phyloP scores from a whole-genome alignment of 768 basidiomycete species.

The Lactifluus echinatus region DNA sequence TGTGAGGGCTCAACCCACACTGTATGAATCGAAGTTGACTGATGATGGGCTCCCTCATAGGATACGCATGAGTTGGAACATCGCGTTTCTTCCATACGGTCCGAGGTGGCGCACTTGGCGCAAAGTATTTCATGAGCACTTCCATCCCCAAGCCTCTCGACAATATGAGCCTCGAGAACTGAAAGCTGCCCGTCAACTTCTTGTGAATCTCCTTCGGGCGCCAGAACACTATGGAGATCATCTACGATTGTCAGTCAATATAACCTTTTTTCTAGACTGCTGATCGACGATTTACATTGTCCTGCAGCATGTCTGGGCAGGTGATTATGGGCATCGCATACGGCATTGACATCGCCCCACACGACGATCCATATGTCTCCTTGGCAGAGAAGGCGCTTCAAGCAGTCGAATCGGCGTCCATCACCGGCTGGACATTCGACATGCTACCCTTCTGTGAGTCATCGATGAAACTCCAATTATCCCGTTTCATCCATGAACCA shows the following conservation, averaged over 20 bases:
- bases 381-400: slow-evolving; percentile 19
- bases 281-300: slow-evolving; percentile 6
- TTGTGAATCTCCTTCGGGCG: slow-evolving; percentile 9
- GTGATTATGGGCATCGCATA: slow-evolving; percentile 22
- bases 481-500: neutral
- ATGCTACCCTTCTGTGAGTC: slow-evolving; percentile 18
- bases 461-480: neutral
- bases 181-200: slow-evolving; percentile 12
- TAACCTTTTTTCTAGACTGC: neutral
- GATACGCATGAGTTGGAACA: slow-evolving; percentile 16
- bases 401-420: slow-evolving; percentile 10
- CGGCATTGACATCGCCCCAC: slow-evolving; percentile 18
- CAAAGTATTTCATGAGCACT: slow-evolving; percentile 13
- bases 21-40: neutral
- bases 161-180: slow-evolving; percentile 12
- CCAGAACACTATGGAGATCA: slow-evolving; percentile 13
- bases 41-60: neutral
- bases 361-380: slow-evolving; percentile 18
- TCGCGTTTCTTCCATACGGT: slow-evolving; percentile 15
- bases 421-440: slow-evolving; percentile 16
- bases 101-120: slow-evolving; percentile 12
- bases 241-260: slow-evolving; percentile 5
- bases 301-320: slow-evolving; percentile 13
- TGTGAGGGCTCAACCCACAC: slow-evolving; percentile 1
- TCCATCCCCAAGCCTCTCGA: slow-evolving; percentile 6